phyloP scores from a whole-genome alignment of 495 filamentous ascomycete species.

The Platismatia glauca region DNA sequence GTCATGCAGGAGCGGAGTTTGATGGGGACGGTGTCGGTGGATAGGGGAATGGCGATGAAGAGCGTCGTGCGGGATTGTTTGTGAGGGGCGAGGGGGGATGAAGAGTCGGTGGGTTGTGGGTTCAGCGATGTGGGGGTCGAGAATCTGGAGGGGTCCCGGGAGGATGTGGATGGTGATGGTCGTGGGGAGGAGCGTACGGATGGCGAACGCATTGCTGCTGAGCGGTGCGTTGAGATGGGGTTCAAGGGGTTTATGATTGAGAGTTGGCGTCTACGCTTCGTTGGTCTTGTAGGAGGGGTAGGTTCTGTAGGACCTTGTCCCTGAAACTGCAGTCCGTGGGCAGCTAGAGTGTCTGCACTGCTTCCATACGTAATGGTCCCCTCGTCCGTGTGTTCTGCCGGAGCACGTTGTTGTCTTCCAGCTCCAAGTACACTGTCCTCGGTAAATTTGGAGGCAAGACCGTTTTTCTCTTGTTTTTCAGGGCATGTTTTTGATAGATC shows the following conservation, averaged over 20 bases:
- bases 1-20: constrained; percentile 8
- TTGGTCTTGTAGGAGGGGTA: not conserved
- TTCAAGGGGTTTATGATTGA: not conserved
- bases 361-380: not conserved
- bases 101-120: not conserved
- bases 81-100: not conserved
- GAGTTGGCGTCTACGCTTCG: not conserved
- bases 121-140: not conserved
- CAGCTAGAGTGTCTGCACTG: not conserved
- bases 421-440: not conserved
- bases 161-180: not conserved
- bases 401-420: not conserved
- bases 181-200: not conserved
- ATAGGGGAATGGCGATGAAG: constrained; percentile 4
- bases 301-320: not conserved
- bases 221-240: not conserved
- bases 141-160: not conserved
- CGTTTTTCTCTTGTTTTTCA: not conserved
- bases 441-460: not conserved
- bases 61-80: constrained; percentile 5
- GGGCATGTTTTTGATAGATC: not conserved
- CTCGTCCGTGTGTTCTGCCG: not conserved
- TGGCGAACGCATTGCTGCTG: not conserved
- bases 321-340: not conserved
- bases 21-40: not conserved